Percentiles rank a stretch among this genome's conserved stretches.
Conservation (phyloP, 768 basidiomycete species). For the Chalciporus chontae region DNA sequence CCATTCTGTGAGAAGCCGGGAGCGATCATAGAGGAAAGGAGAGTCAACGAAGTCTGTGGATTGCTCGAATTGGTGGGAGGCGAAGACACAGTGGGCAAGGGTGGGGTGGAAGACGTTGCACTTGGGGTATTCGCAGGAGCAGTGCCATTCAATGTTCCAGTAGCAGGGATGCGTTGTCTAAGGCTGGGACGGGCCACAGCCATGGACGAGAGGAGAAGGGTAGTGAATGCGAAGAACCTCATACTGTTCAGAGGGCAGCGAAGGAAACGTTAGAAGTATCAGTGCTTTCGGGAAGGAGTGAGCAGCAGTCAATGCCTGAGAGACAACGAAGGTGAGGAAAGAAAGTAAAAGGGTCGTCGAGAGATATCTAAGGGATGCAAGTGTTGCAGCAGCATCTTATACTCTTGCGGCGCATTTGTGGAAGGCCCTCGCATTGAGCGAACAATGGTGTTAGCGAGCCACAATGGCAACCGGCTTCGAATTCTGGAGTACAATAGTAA, state of each 20-base stretch:
- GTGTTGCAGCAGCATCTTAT: slow-evolving; percentile 15
- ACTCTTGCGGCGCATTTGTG: not conserved
- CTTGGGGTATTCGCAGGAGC: slow-evolving; percentile 13
- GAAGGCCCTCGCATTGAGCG: not conserved
- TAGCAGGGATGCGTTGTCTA: slow-evolving; percentile 20
- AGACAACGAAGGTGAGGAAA: slow-evolving; percentile 8
- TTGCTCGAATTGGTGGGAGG: slow-evolving; percentile 16
- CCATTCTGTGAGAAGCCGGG: slow-evolving; percentile 55
- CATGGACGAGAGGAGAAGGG: slow-evolving; percentile 24
- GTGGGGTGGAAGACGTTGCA: slow-evolving; percentile 2
- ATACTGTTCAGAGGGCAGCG: slow-evolving; percentile 18
- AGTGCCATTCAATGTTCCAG: slow-evolving; percentile 13
- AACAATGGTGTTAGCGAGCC: slow-evolving; percentile 13
- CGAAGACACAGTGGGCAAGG: slow-evolving; percentile 6
- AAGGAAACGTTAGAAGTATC: not conserved
- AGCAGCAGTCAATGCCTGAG: slow-evolving; percentile 26
- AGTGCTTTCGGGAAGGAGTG: slow-evolving; percentile 5
- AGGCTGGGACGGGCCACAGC: slow-evolving; percentile 36
- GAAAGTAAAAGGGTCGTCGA: not conserved
- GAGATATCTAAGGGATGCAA: not conserved
- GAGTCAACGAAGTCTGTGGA: slow-evolving; percentile 32
- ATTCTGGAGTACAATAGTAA: slow-evolving; percentile 11
- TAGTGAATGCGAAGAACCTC: slow-evolving; percentile 39
- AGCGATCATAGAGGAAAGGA: slow-evolving; percentile 50
- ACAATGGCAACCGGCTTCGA: slow-evolving; percentile 18